A percentile compares a stretch with the other conserved stretches of the same genome.
These are phyloP conservation scores for Penicillium crustosum DNA, from an alignment of 2,329 filamentous ascomycete species.

Conservation along the genomic window DNA sequence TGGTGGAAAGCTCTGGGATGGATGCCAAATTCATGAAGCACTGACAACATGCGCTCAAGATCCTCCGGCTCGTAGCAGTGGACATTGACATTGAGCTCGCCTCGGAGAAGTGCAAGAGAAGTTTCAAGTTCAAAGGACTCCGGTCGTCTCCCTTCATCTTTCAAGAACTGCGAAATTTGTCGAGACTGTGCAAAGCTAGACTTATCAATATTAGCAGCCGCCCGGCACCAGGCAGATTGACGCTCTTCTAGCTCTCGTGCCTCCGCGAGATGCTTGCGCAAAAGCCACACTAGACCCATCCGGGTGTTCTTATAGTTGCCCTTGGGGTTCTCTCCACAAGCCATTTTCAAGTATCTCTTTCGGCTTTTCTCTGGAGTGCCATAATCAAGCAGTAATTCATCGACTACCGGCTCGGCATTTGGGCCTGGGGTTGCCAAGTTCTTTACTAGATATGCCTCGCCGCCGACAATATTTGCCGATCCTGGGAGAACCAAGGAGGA, in stretches of 20 bases:
- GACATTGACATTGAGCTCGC: not conserved
- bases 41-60: not conserved
- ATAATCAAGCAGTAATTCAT: not conserved
- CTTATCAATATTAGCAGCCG: not conserved
- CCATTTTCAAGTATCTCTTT: not conserved
- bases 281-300: not conserved
- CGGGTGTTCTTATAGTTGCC: not conserved
- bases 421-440: not conserved
- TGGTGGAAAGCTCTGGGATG: not conserved
- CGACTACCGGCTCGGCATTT: not conserved
- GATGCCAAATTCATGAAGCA: not conserved
- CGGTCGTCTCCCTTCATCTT: not conserved
- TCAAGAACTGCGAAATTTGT: not conserved
- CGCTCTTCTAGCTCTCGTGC: not conserved
- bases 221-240: not conserved
- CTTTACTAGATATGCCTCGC: not conserved
- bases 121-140: not conserved
- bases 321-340: not conserved
- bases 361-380: not conserved
- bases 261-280: not conserved
- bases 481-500: not conserved
- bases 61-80: not conserved
- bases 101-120: not conserved
- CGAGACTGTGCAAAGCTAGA: not conserved
- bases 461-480: not conserved